Evolutionary conservation across 257 asterid genomes (phyloP).

Genomic region (Gardenia jasminoides): DNA sequence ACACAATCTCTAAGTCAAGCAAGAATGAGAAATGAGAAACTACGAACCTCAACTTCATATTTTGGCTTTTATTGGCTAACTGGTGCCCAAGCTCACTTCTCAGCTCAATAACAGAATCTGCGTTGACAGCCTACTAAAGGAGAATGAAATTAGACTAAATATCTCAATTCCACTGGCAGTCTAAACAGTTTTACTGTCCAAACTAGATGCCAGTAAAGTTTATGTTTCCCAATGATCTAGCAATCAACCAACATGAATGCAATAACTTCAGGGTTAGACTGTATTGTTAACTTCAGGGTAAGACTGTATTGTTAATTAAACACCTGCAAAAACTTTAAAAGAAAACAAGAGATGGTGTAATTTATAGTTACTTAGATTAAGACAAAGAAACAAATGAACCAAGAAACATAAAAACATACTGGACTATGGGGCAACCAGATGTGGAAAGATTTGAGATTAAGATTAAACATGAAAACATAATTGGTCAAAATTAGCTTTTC

Average conservation of each 20-base stretch:
- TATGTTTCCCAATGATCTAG: not conserved
- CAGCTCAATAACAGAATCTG: slow-evolving; percentile 64
- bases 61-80: slow-evolving; percentile 70
- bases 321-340: too few relatives aligned
- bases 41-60: slow-evolving; percentile 70
- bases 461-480: not conserved
- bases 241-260: not conserved
- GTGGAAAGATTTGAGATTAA: too few relatives aligned
- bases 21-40: slow-evolving; percentile 16
- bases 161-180: not conserved
- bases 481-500: not conserved
- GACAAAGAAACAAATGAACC: not conserved
- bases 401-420: too few relatives aligned
- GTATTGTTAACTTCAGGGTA: not conserved
- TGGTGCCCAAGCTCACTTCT: slow-evolving; percentile 94
- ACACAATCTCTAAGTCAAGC: not conserved
- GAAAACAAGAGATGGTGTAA: not conserved
- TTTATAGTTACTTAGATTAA: not conserved
- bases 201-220: not conserved
- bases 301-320: not conserved
- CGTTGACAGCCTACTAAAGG: slow-evolving; percentile 60
- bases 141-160: slow-evolving; percentile 1
- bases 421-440: not conserved
- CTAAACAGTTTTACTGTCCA: not conserved
- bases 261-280: not conserved